Conservation (phyloP, 106 monocot genomes). For the Posidonia australis region DNA sequence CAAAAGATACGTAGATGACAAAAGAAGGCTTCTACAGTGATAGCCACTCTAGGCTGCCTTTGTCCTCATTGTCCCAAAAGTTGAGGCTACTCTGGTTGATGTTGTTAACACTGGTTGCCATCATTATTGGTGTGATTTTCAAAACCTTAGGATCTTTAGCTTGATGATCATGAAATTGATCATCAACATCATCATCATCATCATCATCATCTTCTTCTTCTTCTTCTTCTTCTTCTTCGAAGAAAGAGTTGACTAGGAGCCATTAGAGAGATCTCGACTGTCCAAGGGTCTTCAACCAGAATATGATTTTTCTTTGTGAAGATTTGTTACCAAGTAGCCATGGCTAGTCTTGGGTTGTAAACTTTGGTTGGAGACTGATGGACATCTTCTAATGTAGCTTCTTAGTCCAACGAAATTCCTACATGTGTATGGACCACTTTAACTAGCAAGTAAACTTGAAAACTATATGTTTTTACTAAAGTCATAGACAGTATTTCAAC, state of each 20-base stretch:
- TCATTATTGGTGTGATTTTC: constrained; percentile 21
- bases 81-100: too few relatives aligned
- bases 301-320: constrained; percentile 31
- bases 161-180: not conserved
- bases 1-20: constrained; percentile 53
- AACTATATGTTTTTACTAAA: too few relatives aligned
- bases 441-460: too few relatives aligned
- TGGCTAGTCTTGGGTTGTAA: constrained; percentile 39
- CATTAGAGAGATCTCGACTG: constrained; percentile 17
- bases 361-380: constrained; percentile 4
- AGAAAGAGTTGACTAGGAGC: constrained; percentile 58
- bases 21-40: constrained; percentile 20
- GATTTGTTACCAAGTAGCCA: constrained; percentile 44
- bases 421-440: too few relatives aligned
- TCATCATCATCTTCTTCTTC: too few relatives aligned
- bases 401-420: not conserved
- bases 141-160: not conserved
- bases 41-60: constrained; percentile 35
- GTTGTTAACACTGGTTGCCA: not conserved
- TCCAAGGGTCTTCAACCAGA: constrained; percentile 30
- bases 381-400: not conserved
- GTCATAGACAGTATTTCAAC: too few relatives aligned
- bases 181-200: too few relatives aligned
- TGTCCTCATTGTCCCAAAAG: constrained; percentile 29
- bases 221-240: constrained; percentile 11